Percentiles rank a stretch among this genome's conserved stretches.
phyloP scores from a whole-genome alignment of 192 early-diverging fungal genomes.

The Podila horticola region DNA sequence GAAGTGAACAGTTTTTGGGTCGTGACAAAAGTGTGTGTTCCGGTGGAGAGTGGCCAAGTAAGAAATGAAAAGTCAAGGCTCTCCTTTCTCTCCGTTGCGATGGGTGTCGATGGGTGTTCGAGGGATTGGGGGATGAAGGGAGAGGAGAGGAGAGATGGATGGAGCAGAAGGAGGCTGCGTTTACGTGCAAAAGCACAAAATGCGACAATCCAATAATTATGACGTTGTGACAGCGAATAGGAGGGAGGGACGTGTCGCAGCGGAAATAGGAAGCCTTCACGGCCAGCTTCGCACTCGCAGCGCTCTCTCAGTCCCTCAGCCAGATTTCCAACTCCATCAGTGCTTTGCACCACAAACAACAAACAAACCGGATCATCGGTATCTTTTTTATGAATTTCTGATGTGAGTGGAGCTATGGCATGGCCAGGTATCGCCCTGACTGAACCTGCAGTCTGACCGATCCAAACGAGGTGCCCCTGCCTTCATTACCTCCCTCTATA shows the following conservation, averaged over 20 bases:
- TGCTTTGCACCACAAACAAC: too few species aligned
- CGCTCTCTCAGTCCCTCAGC: too few species aligned
- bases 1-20: not conserved
- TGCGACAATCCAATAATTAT: not conserved
- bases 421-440: slow-evolving; percentile 46
- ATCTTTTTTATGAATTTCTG: not conserved
- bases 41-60: too few species aligned
- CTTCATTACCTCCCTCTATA: not conserved
- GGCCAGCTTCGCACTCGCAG: too few species aligned
- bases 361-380: too few species aligned
- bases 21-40: too few species aligned
- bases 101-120: not conserved
- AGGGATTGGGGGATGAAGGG: not conserved
- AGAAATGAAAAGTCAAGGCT: not conserved
- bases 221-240: slow-evolving; percentile 2
- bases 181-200: not conserved
- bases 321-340: too few species aligned
- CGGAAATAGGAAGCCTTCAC: too few species aligned
- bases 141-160: not conserved
- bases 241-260: not conserved
- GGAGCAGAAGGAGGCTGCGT: not conserved
- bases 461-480: slow-evolving; percentile 6
- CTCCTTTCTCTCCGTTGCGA: not conserved
- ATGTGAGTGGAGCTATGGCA: too few species aligned
- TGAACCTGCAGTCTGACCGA: slow-evolving; percentile 50